Conservation (phyloP, 768 basidiomycete genomes). For the Ramaria sp. region DNA sequence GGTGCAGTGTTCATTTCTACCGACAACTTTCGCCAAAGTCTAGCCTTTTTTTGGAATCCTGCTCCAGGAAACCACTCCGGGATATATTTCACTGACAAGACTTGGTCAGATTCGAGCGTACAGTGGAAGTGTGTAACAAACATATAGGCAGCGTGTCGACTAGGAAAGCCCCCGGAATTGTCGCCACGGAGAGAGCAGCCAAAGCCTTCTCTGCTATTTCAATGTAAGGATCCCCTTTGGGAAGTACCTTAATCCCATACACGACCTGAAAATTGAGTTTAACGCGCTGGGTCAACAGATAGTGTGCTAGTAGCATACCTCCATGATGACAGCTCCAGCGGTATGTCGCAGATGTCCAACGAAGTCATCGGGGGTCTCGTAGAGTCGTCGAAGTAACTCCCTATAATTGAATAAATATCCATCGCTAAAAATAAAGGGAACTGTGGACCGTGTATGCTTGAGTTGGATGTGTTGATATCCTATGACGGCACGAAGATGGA, state of each 20-base stretch:
- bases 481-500: slow-evolving; percentile 31
- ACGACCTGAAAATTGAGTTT: slow-evolving; percentile 26
- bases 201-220: slow-evolving; percentile 40
- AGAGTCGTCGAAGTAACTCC: slow-evolving; percentile 32
- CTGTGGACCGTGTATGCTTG: slow-evolving; percentile 28
- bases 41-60: slow-evolving; percentile 1
- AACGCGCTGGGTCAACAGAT: no score
- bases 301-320: background rate
- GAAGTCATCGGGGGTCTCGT: slow-evolving; percentile 32
- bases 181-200: slow-evolving; percentile 40
- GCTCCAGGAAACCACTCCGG: slow-evolving; percentile 10
- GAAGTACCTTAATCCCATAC: slow-evolving; percentile 32
- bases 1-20: slow-evolving; percentile 3
- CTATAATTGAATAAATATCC: background rate
- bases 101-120: background rate
- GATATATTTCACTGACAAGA: slow-evolving; percentile 3
- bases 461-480: slow-evolving; percentile 34
- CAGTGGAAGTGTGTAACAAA: slow-evolving; percentile 13
- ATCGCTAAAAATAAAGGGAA: no score
- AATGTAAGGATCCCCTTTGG: slow-evolving; percentile 33
- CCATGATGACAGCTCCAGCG: background rate
- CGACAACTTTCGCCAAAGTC: background rate
- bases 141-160: slow-evolving; percentile 37
- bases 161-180: slow-evolving; percentile 41
- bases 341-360: slow-evolving; percentile 1